phyloP scores from a whole-genome alignment of 805 yeast genomes.

The Schizosaccharomyces japonicus region DNA sequence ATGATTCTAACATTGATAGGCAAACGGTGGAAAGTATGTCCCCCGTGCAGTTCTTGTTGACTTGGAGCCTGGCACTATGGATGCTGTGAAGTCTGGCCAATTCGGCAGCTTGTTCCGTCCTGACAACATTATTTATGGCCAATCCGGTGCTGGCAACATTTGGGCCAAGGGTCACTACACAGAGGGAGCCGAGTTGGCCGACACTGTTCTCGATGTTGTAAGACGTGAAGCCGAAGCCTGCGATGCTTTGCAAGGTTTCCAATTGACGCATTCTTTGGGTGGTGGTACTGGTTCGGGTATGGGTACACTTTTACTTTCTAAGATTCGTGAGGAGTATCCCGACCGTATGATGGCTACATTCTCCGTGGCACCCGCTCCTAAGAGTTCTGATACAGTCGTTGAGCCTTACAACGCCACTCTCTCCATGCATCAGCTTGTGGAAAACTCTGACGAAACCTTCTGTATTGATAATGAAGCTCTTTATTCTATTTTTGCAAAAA shows the following conservation, averaged over 20 bases:
- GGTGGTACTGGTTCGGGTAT: constrained; percentile 97
- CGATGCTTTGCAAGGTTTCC: constrained; percentile 89
- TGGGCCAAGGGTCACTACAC: constrained; percentile 97
- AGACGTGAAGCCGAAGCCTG: constrained; percentile 88
- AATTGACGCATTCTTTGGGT: constrained; percentile 59
- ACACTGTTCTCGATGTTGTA: constrained; percentile 71
- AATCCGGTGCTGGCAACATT: constrained; percentile 84
- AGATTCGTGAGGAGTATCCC: constrained; percentile 77
- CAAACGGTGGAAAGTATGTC: constrained; percentile 66
- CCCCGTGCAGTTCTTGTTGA: constrained; percentile 88
- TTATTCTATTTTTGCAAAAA: constrained; percentile 69
- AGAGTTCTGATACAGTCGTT: constrained; percentile 76
- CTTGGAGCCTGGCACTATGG: constrained; percentile 86
- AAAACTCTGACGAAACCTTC: constrained; percentile 77
- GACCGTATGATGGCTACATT: constrained; percentile 94
- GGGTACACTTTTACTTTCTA: constrained; percentile 73
- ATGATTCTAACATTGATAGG: constrained; percentile 14
- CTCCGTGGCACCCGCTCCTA: constrained; percentile 86
- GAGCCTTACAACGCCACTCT: constrained; percentile 89
- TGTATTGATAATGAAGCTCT: constrained; percentile 90
- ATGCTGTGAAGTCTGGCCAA: constrained; percentile 51
- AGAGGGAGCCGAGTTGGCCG: constrained; percentile 88
- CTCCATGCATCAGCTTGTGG: constrained; percentile 80
- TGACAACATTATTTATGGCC: constrained; percentile 73
- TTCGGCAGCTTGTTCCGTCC: constrained; percentile 78